These are phyloP conservation scores for Anthracocystis panici-leucophaei DNA, from an alignment of 1,284 basidiomycete genomes.

Conservation along the genomic window DNA sequence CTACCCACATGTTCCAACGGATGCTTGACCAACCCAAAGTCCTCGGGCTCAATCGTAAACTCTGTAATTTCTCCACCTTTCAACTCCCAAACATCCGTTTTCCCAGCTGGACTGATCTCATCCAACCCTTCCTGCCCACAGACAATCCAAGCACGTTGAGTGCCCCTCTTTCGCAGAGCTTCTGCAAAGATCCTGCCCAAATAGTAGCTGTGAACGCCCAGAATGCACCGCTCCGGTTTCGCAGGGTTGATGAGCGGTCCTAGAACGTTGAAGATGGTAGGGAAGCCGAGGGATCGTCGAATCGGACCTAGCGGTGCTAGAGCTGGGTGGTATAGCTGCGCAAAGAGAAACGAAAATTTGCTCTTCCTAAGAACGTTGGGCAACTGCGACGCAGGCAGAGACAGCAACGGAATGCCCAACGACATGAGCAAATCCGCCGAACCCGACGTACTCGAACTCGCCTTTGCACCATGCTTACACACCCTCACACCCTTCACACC, in stretches of 20 bases:
- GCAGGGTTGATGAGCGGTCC: constrained; percentile 96
- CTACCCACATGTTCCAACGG: constrained; percentile 59
- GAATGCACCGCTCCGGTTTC: constrained; percentile 80
- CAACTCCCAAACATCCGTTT: constrained; percentile 76
- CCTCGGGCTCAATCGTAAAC: constrained; percentile 54
- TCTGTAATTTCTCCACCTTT: constrained; percentile 51
- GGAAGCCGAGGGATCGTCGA: constrained; percentile 88
- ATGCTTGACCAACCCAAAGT: constrained; percentile 60
- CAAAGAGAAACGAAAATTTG: constrained; percentile 93
- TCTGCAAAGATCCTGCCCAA: constrained; percentile 88
- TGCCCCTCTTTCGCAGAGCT: constrained; percentile 76
- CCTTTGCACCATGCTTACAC: constrained; percentile 94
- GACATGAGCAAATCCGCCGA: constrained; percentile 92
- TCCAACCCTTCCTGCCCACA: constrained; percentile 92
- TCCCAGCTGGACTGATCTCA: constrained; percentile 87
- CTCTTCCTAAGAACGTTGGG: constrained; percentile 46
- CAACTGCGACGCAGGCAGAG: constrained; percentile 74
- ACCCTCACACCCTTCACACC: constrained; percentile 88
- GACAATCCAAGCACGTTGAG: constrained; percentile 87
- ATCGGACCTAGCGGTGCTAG: constrained; percentile 86
- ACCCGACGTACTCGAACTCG: constrained; percentile 93
- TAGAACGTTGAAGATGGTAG: constrained; percentile 96
- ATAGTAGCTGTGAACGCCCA: constrained; percentile 87
- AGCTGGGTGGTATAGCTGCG: constrained; percentile 90
- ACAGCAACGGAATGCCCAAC: constrained; percentile 82